Base-by-base conservation (phyloP, 257 asterid species). In the Solanum bulbocastanum region DNA sequence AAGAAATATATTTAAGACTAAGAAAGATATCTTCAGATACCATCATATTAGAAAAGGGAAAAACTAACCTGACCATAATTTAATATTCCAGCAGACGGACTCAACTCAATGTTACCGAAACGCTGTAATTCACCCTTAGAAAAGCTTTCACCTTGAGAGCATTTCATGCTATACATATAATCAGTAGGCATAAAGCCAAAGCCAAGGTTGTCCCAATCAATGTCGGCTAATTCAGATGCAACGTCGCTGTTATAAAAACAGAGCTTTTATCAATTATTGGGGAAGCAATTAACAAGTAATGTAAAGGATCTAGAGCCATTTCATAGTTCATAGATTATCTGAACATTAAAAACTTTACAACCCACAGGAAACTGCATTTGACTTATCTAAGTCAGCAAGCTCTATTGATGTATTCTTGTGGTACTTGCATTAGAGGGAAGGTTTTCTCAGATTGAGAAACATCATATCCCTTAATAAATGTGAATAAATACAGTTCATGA, bases 171-270 rank as follows among this genome's bases (percentile, higher is more conserved):
- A 88, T 95, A 97, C 99, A 97, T 97, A 88, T 94, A 96, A 92
- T 97, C 99, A 72, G 99, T 95, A 81, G 95, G 91, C 91, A 89
- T 88, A 86, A 95, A 88, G 87, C 94, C 93, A 87, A 96, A 97
- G 8, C 99, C 99, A 18, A 97, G 95, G 89, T 92, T 94, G 89
- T 97, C 99, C 99, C 99, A 97, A 84, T 97, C 99, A 74, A 97
- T 90, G 90, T 93, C 94, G 20, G 93, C 93, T 89, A 90, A 90
- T 87, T 94, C 98, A 73, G 83, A 27, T 65, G 90, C 88, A 35
- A 86, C 93, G 68, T 87, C 89, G 88, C 98, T 97, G 98, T 90
- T 90, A 90, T 74, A 46, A 49, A 56, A 78, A 81, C 11, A 81
- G n/a, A 46, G 44, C 16, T 46, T 32, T 46, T 32, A 81, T 81